Evolutionary conservation across 805 yeast genomes (phyloP), one percentile per base, ranked within the genome.

Genomic region (Zygosaccharomyces gambellarensis): DNA sequence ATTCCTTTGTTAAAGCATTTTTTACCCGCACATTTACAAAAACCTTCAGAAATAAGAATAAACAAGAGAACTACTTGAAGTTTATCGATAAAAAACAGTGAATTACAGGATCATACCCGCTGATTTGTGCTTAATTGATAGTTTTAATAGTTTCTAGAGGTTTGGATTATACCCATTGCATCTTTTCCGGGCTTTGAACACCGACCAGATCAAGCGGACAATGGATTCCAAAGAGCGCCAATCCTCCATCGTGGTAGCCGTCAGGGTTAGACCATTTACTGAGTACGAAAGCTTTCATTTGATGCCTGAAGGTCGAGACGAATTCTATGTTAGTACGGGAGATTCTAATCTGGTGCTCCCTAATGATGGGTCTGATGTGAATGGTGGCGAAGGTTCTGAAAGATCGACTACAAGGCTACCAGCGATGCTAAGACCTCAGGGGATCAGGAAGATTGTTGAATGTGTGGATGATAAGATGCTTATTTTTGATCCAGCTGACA

Each of bases 381-480:
- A 25, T 19, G 36, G 32, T 40, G 39, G 41, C 42, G 36, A 57
- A 45, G 40, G 39, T 52, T 28, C 51, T 54, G 22, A 47, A 49
- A 6, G 49, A 43, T 21, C 55, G 44, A 14, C 12, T 38, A 32
- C 46, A 2, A 46, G 38, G 46, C 51, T 45, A 28, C 54, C 39
- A 39, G 55, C 44, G 30, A 44, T 48, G 46, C 45, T 48, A 32
- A 51, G 51, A 9, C 83, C 80, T 4, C 64, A 69, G 39, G 84
- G 87, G 0, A 71, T 87, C 23, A 71, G 94, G 48, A 84, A 83
- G 57, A 77, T 88, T 29, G 77, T 90, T 22, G 81, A 84, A 50
- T 90, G 87, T 25, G 90, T 87, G 2, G 96, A 88, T 69, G 94
- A 87, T 57, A 73, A 81, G 51, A 87, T 88, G 95, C 73, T 89